Evolutionary conservation across 495 filamentous ascomycete genomes (phyloP).

Genomic region (Aspergillus bridgeri): DNA sequence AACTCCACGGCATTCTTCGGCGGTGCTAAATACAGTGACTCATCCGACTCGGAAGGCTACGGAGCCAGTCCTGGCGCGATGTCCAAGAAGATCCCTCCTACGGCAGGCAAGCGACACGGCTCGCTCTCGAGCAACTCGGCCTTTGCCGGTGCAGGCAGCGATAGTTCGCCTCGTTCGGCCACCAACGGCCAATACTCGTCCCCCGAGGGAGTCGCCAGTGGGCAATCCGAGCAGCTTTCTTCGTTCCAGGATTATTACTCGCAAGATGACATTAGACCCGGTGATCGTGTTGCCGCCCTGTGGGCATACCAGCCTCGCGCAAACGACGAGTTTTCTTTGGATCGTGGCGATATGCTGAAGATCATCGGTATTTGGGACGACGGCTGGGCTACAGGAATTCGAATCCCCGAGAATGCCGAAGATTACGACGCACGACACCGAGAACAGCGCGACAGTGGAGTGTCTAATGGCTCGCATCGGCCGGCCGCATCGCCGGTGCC

Average conservation of each 20-base stretch:
- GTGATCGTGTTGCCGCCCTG: slow-evolving; percentile 83
- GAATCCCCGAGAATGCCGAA: slow-evolving; percentile 78
- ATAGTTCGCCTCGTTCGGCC: slow-evolving; percentile 68
- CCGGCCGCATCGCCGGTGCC: slow-evolving; percentile 60
- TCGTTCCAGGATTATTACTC: slow-evolving; percentile 99
- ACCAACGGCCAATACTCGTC: slow-evolving; percentile 77
- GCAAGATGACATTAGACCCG: slow-evolving; percentile 88
- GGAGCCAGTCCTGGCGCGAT: slow-evolving; percentile 76
- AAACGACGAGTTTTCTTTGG: slow-evolving; percentile 87
- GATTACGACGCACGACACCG: slow-evolving; percentile 78
- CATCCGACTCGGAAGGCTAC: slow-evolving; percentile 78
- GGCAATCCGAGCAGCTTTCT: slow-evolving; percentile 89
- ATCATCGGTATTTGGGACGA: slow-evolving; percentile 99
- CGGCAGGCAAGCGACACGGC: slow-evolving; percentile 74
- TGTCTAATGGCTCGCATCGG: slow-evolving; percentile 75
- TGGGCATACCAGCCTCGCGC: slow-evolving; percentile 98
- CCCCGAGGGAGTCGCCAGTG: slow-evolving; percentile 75
- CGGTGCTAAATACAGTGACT: slow-evolving; percentile 57
- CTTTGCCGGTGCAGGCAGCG: slow-evolving; percentile 63
- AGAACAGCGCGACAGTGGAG: slow-evolving; percentile 84
- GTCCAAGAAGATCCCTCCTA: slow-evolving; percentile 52
- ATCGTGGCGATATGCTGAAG: slow-evolving; percentile 97
- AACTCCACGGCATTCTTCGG: slow-evolving; percentile 38
- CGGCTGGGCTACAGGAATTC: slow-evolving; percentile 94
- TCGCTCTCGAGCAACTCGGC: slow-evolving; percentile 87